Base-by-base conservation (phyloP, 176 grass and related monocot genomes). In the Areca catechu region DNA sequence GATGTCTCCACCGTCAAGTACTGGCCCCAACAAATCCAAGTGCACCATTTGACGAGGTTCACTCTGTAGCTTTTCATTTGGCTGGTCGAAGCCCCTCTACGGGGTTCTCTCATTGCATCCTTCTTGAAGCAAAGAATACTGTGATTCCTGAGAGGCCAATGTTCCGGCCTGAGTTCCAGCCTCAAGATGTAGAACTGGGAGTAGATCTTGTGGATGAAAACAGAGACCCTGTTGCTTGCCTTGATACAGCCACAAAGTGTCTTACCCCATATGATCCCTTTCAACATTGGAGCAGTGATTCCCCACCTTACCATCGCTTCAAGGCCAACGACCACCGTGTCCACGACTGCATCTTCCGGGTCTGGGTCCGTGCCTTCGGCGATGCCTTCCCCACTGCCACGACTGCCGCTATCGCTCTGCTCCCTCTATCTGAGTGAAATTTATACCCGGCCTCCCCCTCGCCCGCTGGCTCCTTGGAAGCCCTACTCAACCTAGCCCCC, bases 91-190 rank as follows among this genome's bases (percentile, higher is more conserved):
- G 61, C 87, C 1, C 75, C 80, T 4, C 24, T 91, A 7, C 15
- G 91, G 4, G 83, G 93, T 15, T 18, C 62, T 4, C 2, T 82
- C 69, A 4, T 97, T 53, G 59, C 68, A 49, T 90, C 80, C 70
- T 0, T 71, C 51, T 57, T 97, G 61, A 97, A 97, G 75, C 23
- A 66, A 9, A 78, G 50, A 30, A 80, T 43, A 97, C 93, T 19
- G 43, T 83, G 5, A 97, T 97, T 65, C 93, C 87, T 4, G 93
- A 97, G 63, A 71, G 67, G 7, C 93, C 93, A 61, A 97, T 97
- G 93, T 91, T 76, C 77, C 65, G 24, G 68, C 93, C 93, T 5
- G 83, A 97, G 58, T 97, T 66, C 79, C 93, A 83, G 19, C 83
- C 74, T 10, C 92, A 85, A 80, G 80, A n/a, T n/a, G 91, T 86